Conservation (phyloP, 2,329 filamentous ascomycete genomes). For the Aspergillus tamarii region DNA sequence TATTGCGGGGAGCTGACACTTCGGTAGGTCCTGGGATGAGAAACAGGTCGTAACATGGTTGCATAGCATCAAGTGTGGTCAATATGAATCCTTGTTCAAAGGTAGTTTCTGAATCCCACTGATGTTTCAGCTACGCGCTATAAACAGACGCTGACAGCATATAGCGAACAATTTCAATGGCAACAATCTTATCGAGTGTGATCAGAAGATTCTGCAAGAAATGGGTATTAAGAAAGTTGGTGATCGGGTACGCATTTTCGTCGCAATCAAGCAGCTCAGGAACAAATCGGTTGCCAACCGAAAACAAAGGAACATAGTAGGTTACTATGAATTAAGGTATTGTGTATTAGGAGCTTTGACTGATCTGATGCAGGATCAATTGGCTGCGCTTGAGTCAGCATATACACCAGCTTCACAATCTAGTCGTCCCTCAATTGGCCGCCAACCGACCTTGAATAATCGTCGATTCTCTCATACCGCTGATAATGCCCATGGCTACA, state of each 20-base stretch:
- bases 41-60: constrained; percentile 90
- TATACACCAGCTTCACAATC: constrained; percentile 63
- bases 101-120: constrained; percentile 40
- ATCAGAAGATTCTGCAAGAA: constrained; percentile 93
- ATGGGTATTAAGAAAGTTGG: constrained; percentile 99
- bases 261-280: constrained; percentile 80
- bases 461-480: constrained; percentile 63
- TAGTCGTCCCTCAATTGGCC: constrained; percentile 63
- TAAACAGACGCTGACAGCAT: background rate
- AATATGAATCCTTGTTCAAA: constrained; percentile 90
- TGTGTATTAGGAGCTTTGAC: constrained; percentile 5
- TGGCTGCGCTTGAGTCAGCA: constrained; percentile 74
- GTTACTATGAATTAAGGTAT: constrained; percentile 27
- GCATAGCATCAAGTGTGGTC: constrained; percentile 84
- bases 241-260: constrained; percentile 87
- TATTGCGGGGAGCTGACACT: constrained; percentile 23
- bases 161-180: constrained; percentile 92
- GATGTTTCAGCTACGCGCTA: background rate
- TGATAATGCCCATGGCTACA: constrained; percentile 51
- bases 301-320: constrained; percentile 83
- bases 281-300: constrained; percentile 76
- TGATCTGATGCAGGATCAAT: constrained; percentile 69
- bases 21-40: constrained; percentile 76
- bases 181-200: constrained; percentile 94
- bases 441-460: constrained; percentile 55